phyloP scores from a whole-genome alignment of 208 protist species.

The Crithidia mellificae region DNA sequence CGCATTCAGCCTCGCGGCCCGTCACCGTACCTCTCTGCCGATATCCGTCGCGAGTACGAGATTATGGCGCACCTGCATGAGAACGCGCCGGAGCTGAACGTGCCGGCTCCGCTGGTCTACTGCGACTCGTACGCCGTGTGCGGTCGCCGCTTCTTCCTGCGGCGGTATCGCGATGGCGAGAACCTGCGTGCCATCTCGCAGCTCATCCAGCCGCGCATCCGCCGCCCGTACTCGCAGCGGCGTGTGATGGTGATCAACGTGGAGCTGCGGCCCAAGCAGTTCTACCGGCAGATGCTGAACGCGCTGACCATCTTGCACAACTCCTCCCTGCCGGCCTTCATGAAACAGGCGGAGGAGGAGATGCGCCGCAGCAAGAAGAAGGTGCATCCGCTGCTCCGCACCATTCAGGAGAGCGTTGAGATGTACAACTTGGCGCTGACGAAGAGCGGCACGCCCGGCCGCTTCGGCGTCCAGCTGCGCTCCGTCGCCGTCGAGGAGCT shows the following conservation, averaged over 20 bases:
- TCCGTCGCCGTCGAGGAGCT: constrained; percentile 48
- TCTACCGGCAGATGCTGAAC: constrained; percentile 54
- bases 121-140: constrained; percentile 72
- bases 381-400: constrained; percentile 47
- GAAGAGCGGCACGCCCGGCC: constrained; percentile 30
- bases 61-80: constrained; percentile 66
- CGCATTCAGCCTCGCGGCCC: constrained; percentile 71
- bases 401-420: constrained; percentile 43
- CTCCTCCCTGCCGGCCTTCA: constrained; percentile 50
- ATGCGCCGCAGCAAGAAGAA: constrained; percentile 28
- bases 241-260: constrained; percentile 58
- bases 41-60: constrained; percentile 72
- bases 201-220: constrained; percentile 73
- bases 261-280: constrained; percentile 60
- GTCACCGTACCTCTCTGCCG: constrained; percentile 46
- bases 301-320: constrained; percentile 56
- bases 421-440: constrained; percentile 41
- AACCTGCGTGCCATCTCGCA: constrained; percentile 44
- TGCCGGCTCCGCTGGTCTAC: constrained; percentile 63
- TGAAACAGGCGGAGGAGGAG: constrained; percentile 46
- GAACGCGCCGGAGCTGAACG: constrained; percentile 40
- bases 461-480: constrained; percentile 33
- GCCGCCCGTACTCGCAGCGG: constrained; percentile 67
- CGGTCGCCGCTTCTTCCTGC: constrained; percentile 70
- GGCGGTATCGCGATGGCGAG: constrained; percentile 68